Evolutionary conservation across 805 yeast species (phyloP), one percentile per base, ranked within the genome.

Genomic region (Candida hispaniensis): DNA sequence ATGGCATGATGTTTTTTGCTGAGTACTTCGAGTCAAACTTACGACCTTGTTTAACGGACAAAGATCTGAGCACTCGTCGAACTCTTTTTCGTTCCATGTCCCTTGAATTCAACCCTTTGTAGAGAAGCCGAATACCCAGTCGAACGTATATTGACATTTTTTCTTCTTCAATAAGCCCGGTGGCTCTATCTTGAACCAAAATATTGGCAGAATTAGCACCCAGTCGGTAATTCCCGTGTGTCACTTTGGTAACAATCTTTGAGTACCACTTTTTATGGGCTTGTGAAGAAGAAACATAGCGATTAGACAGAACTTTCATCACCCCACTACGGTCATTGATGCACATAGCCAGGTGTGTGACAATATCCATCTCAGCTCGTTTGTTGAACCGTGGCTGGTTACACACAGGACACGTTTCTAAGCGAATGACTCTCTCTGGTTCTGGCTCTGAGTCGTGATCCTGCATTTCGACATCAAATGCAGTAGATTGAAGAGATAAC

Each of bases 151-250:
- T 72, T 40, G 86, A 76, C 80, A 91, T 88, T 48, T 83, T 83
- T 49, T 88, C 98, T 52, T 88, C 97, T 50, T 79, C 56, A n/a
- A 88, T 73, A 28, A 81, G 68, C 0, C 98, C 98, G 0, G 95
- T 77, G 11, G 69, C 63, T 42, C 98, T 65, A 53, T 91, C 96
- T 54, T 91, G 97, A 2, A 88, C 96, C 32, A 91, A 61, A 18
- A 91, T 88, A 50, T 88, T 88, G 7, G 96, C 98, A 30, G 93
- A 83, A 51, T 88, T 82, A 14, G 77, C 75, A 2, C 96, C 96
- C 21, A 88, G 58, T 30, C 75, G 73, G 52, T 85, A 79, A 47
- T 79, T 79, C 0, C 98, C 98, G 51, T 82, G 85, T 0, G 91
- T 81, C 29, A 91, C 60, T 50, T 83, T 86, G 32, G 85, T 78